These are phyloP conservation scores for Diaporthe ilicicola DNA, from an alignment of 2,329 filamentous ascomycete genomes.

Conservation along the genomic window DNA sequence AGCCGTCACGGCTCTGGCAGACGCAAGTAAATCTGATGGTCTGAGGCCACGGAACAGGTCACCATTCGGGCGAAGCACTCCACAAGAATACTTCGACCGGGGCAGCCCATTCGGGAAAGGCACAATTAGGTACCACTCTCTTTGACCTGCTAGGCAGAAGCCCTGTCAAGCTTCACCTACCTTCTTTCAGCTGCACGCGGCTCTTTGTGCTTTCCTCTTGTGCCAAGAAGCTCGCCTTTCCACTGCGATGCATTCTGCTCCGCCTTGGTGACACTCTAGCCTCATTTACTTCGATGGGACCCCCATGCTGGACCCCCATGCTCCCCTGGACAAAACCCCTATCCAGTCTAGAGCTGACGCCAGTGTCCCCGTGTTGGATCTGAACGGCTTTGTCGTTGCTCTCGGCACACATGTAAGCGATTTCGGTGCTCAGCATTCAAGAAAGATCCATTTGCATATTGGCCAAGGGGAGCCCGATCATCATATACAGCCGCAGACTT, in stretches of 20 bases:
- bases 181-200: background rate
- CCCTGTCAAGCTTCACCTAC: conserved; percentile 4
- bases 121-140: background rate
- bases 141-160: conserved; percentile 18
- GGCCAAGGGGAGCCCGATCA: background rate
- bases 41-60: background rate
- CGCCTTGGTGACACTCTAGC: conserved; percentile 4
- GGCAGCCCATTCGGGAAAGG: background rate
- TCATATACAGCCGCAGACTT: background rate
- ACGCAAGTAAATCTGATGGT: background rate
- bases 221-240: conserved; percentile 15
- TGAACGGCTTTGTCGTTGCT: conserved; percentile 15
- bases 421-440: background rate
- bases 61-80: background rate
- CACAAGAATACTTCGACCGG: background rate
- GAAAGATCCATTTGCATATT: background rate
- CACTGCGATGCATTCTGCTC: background rate
- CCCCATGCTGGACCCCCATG: conserved; percentile 12
- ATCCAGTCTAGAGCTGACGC: conserved; percentile 3
- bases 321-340: background rate
- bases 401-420: conserved; percentile 1
- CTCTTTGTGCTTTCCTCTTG: conserved; percentile 14
- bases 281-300: background rate
- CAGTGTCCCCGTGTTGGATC: background rate
- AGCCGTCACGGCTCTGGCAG: conserved; percentile 22